Conservation (phyloP, 768 basidiomycete species). For the Baorangia bicolor region DNA sequence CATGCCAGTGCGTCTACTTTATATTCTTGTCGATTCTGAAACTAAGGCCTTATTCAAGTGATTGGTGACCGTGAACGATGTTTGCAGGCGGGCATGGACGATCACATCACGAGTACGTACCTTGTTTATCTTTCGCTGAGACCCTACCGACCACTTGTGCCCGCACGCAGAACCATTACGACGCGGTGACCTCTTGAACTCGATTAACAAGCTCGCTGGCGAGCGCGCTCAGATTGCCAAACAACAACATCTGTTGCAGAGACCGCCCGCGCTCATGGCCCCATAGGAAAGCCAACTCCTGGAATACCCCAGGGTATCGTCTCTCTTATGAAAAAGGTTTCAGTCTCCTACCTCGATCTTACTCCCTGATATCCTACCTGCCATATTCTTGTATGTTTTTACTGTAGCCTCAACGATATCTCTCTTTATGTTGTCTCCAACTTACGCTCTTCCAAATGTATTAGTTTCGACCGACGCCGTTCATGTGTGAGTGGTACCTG, state of each 20-base stretch:
- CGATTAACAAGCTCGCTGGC: constrained; percentile 77
- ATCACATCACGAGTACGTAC: constrained; percentile 75
- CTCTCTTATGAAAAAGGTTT: neutral
- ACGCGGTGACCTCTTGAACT: constrained; percentile 74
- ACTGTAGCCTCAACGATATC: constrained; percentile 16
- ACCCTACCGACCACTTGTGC: neutral
- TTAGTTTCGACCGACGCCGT: neutral
- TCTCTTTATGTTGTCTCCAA: neutral
- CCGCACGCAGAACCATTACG: constrained; percentile 66
- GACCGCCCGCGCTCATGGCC: constrained; percentile 33
- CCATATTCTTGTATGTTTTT: neutral
- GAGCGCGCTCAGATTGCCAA: constrained; percentile 47
- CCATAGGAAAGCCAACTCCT: constrained; percentile 11
- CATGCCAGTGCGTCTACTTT: constrained; percentile 77
- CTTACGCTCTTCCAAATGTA: constrained; percentile 8
- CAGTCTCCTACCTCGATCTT: constrained; percentile 2
- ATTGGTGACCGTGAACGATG: constrained; percentile 82
- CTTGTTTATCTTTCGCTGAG: neutral
- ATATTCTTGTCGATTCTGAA: neutral
- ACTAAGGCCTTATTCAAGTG: constrained; percentile 49
- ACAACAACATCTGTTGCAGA: constrained; percentile 32
- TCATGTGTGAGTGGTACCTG: neutral
- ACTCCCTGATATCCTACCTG: constrained; percentile 12
- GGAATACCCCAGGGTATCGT: constrained; percentile 1
- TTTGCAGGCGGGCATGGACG: constrained; percentile 78